Conservation (phyloP, 2,329 filamentous ascomycete species). For the Colletotrichum cuscutae region DNA sequence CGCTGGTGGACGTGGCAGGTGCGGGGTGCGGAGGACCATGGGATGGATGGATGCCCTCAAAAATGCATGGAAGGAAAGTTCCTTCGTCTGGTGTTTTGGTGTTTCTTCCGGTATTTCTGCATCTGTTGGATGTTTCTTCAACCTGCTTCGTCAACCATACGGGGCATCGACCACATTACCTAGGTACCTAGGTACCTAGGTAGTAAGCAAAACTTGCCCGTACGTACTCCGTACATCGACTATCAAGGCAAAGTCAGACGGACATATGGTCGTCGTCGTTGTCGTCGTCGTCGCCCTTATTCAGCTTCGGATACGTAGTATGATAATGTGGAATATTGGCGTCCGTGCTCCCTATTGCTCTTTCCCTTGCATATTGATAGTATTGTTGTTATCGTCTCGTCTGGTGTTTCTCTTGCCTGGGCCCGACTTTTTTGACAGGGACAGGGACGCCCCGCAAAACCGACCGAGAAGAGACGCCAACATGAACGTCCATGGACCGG, state of each 20-base stretch:
- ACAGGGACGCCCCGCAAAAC: not conserved
- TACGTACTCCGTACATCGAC: too few species aligned
- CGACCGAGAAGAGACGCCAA: not conserved
- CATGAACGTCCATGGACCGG: too few species aligned
- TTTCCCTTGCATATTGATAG: constrained; percentile 10
- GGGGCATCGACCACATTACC: too few species aligned
- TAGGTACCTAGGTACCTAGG: too few species aligned
- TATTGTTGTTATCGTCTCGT: constrained; percentile 22
- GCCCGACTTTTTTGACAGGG: not conserved
- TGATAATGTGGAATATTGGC: not conserved
- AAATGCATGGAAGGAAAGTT: not conserved
- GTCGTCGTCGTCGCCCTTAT: not conserved
- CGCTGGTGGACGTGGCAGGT: not conserved
- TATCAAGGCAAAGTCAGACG: too few species aligned
- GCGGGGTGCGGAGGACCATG: not conserved
- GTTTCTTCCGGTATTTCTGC: too few species aligned
- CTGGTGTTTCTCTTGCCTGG: constrained; percentile 20
- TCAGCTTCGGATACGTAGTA: not conserved
- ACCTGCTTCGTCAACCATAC: too few species aligned
- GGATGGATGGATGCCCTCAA: too few species aligned
- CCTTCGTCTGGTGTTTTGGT: not conserved
- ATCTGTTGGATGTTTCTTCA: too few species aligned
- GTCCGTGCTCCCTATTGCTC: constrained; percentile 14
- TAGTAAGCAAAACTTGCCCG: too few species aligned
- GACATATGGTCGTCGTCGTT: not conserved